A percentile compares a stretch with the other conserved stretches of the same genome.
phyloP scores from a whole-genome alignment of 1,284 basidiomycete species.

The Fomitopsis pinicola region DNA sequence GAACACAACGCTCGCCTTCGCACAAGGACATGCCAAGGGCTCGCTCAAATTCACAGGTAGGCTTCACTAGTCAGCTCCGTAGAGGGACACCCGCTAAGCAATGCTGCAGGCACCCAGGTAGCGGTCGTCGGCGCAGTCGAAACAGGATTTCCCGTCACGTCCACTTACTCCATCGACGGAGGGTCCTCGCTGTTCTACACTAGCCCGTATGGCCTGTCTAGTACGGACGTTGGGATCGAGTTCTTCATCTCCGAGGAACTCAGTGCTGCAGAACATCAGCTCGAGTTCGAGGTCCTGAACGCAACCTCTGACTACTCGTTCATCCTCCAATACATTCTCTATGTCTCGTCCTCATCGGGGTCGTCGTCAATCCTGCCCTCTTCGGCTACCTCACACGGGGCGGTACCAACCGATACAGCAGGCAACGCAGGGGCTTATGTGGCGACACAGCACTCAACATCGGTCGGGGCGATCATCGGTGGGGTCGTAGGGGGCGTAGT shows the following conservation, averaged over 20 bases:
- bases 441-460: background rate
- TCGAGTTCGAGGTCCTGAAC: conserved; percentile 11
- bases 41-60: background rate
- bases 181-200: background rate
- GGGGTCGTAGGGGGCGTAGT: conserved; percentile 10
- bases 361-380: background rate
- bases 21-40: background rate
- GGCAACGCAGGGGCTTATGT: no score
- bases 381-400: background rate
- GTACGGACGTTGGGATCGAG: background rate
- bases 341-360: conserved; percentile 3
- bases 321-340: conserved; percentile 13
- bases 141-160: background rate
- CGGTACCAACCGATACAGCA: background rate
- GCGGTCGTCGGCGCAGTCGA: background rate
- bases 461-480: conserved; percentile 8
- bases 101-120: background rate
- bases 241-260: conserved; percentile 10
- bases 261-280: background rate
- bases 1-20: background rate
- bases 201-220: background rate
- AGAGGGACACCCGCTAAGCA: background rate
- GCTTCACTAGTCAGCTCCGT: background rate
- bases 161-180: conserved; percentile 1
- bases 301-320: conserved; percentile 7